Base-by-base conservation (phyloP, 1,284 basidiomycete genomes). In the Cutaneotrichosporon cyanovorans region DNA sequence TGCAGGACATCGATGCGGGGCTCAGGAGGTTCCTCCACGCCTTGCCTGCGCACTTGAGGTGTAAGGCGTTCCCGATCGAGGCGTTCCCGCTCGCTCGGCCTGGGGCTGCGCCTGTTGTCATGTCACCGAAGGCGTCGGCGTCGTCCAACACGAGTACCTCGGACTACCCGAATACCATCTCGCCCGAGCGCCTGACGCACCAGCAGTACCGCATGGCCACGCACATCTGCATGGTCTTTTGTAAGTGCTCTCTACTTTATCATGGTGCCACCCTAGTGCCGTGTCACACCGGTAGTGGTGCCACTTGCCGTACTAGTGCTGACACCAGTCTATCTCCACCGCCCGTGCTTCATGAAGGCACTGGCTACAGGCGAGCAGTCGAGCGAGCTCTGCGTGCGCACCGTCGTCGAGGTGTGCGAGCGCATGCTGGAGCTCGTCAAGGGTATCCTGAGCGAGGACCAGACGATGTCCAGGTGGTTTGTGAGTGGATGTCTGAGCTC, bases 171-270 rank as follows among this genome's bases (percentile, higher is more conserved):
- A 15, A n/a, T 30, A 45, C 48, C 4, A 22, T 50, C 20, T 42
- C 43, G 18, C 21, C 48, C 5, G 48, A 45, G 31, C 48, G 48
- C 23, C 39, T 47, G 12, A 30, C 37, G 19, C 45, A 51, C 37
- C 48, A 50, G 44, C 53, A 50, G 35, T 51, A 48, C 43, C 53
- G 53, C 37, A 45, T 55, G 46, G 53, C 53, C 22, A 55, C 46
- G 36, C 53, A 55, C 40, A 42, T 55, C 40, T 51, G 53, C 45
- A 55, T 55, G 53, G 49, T 55, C 14, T 47, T 55, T 30, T 55
- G 32, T 34, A 16, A 34, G 32, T 15, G 8, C 15, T 31, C 30
- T 8, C 15, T 15, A 9, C 9, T 31, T 31, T 31, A 31, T 31
- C 8, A n/a, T n/a, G n/a, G n/a, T n/a, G n/a, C n/a, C n/a, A n/a